A percentile compares a stretch with the other conserved stretches of the same genome.
These are phyloP conservation scores for Suillus brevipes DNA, from an alignment of 768 basidiomycete species.

Conservation along the genomic window DNA sequence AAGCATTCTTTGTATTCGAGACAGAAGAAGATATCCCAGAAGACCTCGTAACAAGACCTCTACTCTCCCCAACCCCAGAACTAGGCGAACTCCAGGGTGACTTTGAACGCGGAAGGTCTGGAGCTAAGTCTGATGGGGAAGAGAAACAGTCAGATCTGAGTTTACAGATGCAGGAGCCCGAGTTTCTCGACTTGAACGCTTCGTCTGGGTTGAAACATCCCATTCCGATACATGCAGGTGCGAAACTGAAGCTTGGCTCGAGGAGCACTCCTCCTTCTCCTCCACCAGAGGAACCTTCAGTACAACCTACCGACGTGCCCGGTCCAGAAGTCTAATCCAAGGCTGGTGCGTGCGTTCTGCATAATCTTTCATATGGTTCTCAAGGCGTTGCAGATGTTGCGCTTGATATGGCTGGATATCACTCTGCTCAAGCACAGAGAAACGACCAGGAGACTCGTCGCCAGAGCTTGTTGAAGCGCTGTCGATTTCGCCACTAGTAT, in stretches of 20 bases:
- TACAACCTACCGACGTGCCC: slow-evolving; percentile 41
- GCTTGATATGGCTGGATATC: slow-evolving; percentile 85
- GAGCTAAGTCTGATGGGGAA: slow-evolving; percentile 35
- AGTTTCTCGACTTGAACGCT: slow-evolving; percentile 84
- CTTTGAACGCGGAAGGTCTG: slow-evolving; percentile 41
- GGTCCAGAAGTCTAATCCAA: slow-evolving; percentile 64
- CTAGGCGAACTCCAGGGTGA: slow-evolving; percentile 36
- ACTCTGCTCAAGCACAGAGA: slow-evolving; percentile 59
- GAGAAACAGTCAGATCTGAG: slow-evolving; percentile 15
- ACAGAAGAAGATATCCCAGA: slow-evolving; percentile 93
- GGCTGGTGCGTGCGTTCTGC: slow-evolving; percentile 41
- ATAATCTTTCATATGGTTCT: slow-evolving; percentile 1
- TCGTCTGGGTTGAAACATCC: slow-evolving; percentile 13
- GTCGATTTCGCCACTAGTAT: slow-evolving; percentile 96
- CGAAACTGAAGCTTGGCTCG: slow-evolving; percentile 3
- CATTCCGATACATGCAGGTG: slow-evolving; percentile 19
- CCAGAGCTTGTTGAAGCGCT: slow-evolving; percentile 98
- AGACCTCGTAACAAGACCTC: slow-evolving; percentile 90
- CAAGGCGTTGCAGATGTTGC: slow-evolving; percentile 41
- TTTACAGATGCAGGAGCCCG: slow-evolving; percentile 54
- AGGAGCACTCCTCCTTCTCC: slow-evolving; percentile 29
- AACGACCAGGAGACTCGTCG: slow-evolving; percentile 94
- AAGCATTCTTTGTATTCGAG: slow-evolving; percentile 98
- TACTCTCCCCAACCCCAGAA: slow-evolving; percentile 63
- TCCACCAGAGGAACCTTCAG: slow-evolving; percentile 45